These are phyloP conservation scores for Backusella luteola DNA, from an alignment of 192 early-diverging fungal genomes.

Conservation along the genomic window DNA sequence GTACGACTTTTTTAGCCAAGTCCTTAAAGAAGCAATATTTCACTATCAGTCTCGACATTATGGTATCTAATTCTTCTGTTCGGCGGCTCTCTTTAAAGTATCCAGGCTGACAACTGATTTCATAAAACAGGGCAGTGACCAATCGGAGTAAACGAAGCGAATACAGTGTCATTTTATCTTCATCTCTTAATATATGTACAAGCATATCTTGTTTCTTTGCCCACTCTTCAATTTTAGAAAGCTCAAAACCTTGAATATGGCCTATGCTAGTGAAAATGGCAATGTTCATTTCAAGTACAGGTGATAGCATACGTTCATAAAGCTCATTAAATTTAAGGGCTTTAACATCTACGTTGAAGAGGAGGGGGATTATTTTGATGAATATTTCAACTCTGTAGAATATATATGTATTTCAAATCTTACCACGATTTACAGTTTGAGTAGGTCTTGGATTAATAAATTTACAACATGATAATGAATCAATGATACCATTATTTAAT, in stretches of 20 bases:
- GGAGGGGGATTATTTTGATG: not conserved
- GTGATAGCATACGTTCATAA: constrained; percentile 2
- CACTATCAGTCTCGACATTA: not conserved
- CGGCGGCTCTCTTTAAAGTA: constrained; percentile 14
- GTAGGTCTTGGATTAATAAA: constrained; percentile 71
- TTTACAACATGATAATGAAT: constrained; percentile 68
- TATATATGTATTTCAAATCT: not conserved
- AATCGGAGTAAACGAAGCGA: constrained; percentile 51
- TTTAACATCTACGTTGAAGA: not conserved
- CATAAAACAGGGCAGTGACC: constrained; percentile 45
- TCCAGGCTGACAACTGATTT: constrained; percentile 36
- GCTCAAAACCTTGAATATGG: not conserved
- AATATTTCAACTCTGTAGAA: not conserved
- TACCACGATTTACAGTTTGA: not conserved
- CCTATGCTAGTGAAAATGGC: not conserved
- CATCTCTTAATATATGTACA: constrained; percentile 54
- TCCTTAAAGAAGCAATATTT: constrained; percentile 1
- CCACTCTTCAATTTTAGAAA: not conserved
- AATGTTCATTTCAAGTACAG: not conserved
- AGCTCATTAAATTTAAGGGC: not conserved
- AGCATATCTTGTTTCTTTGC: constrained; percentile 44
- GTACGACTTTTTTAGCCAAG: not conserved
- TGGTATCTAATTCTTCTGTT: not conserved
- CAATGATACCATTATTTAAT: constrained; percentile 76
- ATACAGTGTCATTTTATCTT: constrained; percentile 33